Evolutionary conservation across 2,329 filamentous ascomycete species (phyloP).

Genomic region (Aspergillus texensis): DNA sequence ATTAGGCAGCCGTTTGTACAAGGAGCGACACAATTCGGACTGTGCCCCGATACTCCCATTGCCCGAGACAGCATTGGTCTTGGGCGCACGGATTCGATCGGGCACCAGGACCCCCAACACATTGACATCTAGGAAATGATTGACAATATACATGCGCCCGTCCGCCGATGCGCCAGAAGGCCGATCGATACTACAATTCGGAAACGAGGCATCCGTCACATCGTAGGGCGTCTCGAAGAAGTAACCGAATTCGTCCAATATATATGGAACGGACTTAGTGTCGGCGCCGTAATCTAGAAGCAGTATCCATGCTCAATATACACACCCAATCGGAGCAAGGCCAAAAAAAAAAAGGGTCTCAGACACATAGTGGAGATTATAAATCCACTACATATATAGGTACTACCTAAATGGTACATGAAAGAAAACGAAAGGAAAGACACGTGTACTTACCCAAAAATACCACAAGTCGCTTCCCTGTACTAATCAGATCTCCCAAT

Average conservation of each 20-base stretch:
- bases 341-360: background rate
- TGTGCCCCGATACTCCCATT: slow-evolving; percentile 49
- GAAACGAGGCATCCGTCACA: slow-evolving; percentile 44
- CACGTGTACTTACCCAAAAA: slow-evolving; percentile 41
- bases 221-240: slow-evolving; percentile 52
- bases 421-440: background rate
- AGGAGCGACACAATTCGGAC: slow-evolving; percentile 39
- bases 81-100: slow-evolving; percentile 39
- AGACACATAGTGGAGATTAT: background rate
- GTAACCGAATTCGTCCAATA: slow-evolving; percentile 48
- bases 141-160: slow-evolving; percentile 52
- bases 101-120: slow-evolving; percentile 47
- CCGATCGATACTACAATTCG: slow-evolving; percentile 48
- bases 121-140: slow-evolving; percentile 51
- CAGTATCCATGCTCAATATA: background rate
- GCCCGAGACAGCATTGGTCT: slow-evolving; percentile 48
- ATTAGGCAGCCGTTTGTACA: slow-evolving; percentile 45
- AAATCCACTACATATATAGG: background rate
- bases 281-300: slow-evolving; percentile 45
- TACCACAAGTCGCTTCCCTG: slow-evolving; percentile 46
- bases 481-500: slow-evolving; percentile 43
- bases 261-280: slow-evolving; percentile 41
- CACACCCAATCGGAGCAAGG: background rate
- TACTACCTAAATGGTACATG: background rate
- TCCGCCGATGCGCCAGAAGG: slow-evolving; percentile 40